Evolutionary conservation across 1,284 basidiomycete species (phyloP), one percentile per base, ranked within the genome.

Genomic region (Hymenochaete sp.): DNA sequence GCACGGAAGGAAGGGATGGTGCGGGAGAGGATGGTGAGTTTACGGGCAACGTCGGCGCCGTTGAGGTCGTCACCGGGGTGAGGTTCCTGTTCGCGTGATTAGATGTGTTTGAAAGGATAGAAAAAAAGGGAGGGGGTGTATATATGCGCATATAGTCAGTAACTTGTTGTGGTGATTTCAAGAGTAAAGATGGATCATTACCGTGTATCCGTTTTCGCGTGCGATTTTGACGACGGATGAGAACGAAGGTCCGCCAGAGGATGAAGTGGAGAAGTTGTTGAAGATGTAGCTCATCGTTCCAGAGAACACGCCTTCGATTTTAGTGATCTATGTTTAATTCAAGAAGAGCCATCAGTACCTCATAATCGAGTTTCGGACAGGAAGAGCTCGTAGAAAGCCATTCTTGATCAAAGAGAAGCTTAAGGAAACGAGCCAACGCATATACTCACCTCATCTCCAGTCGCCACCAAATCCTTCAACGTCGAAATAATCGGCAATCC

Each of bases 211-310:
- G 56, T 89, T 88, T 57, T 90, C 85, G 47, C 91, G 85, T 11
- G 96, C 96, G 32, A 83, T 65, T 54, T 78, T 78, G 53, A 98
- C 93, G 40, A 98, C 83, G 14, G 89, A 82, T 2, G 90, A 93
- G 66, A 98, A 98, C 29, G 67, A 66, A 0, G 79, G 77, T 0
- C 79, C 77, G 37, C 68, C 72, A 19, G 69, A 64, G 18, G 67
- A 66, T 0, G 75, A 75, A 1, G 74, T 78, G 3, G 86, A 91
- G 63, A 93, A 99, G 55, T 93, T 83, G 68, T 98, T 98, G 75
- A 99, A 99, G 67, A 99, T 98, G 70, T 98, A 99, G 60, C 86
- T 91, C 70, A 99, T 80, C 0, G 95, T 99, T 3, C 95, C 95
- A 6, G 87, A 92, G 63, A 95, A 84, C 32, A 95, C 90, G 31